Evolutionary conservation across 2,329 filamentous ascomycete species (phyloP).

Genomic region (Fusarium burgessii): DNA sequence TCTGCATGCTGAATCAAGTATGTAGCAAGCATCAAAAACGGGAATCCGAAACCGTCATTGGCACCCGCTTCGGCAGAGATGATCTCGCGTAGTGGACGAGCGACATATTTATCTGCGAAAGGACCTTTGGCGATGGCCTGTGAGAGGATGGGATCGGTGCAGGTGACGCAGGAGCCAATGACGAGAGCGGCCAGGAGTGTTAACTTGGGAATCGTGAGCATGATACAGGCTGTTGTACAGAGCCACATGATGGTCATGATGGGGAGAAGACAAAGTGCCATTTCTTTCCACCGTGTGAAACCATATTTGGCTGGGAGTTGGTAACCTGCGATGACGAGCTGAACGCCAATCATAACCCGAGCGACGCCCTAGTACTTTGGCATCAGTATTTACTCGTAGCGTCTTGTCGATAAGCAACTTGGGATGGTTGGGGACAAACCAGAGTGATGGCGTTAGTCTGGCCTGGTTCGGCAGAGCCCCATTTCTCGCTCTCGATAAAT

Average conservation of each 20-base stretch:
- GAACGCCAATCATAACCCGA: conserved; percentile 71
- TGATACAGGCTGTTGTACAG: conserved; percentile 65
- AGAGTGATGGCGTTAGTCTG: conserved; percentile 56
- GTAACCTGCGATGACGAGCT: conserved; percentile 71
- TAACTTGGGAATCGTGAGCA: conserved; percentile 67
- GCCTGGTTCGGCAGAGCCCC: conserved; percentile 42
- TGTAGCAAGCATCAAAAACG: conserved; percentile 61
- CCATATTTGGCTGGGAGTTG: conserved; percentile 70
- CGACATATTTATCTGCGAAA: conserved; percentile 70
- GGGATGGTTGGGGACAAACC: conserved; percentile 31
- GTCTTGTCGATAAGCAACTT: background rate
- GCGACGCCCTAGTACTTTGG: conserved; percentile 55
- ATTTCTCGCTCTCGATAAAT: conserved; percentile 59
- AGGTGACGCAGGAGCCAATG: conserved; percentile 71
- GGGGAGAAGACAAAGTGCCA: conserved; percentile 67
- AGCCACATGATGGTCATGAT: conserved; percentile 74
- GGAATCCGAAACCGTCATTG: conserved; percentile 73
- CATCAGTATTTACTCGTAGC: background rate
- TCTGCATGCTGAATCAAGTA: conserved; percentile 41
- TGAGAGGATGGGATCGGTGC: conserved; percentile 55
- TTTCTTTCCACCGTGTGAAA: conserved; percentile 61
- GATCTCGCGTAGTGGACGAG: conserved; percentile 67
- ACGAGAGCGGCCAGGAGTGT: conserved; percentile 66
- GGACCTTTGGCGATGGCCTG: conserved; percentile 43
- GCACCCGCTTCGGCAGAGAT: conserved; percentile 73